phyloP scores from a whole-genome alignment of 495 filamentous ascomycete genomes.

The Lasiosphaeria hispida region DNA sequence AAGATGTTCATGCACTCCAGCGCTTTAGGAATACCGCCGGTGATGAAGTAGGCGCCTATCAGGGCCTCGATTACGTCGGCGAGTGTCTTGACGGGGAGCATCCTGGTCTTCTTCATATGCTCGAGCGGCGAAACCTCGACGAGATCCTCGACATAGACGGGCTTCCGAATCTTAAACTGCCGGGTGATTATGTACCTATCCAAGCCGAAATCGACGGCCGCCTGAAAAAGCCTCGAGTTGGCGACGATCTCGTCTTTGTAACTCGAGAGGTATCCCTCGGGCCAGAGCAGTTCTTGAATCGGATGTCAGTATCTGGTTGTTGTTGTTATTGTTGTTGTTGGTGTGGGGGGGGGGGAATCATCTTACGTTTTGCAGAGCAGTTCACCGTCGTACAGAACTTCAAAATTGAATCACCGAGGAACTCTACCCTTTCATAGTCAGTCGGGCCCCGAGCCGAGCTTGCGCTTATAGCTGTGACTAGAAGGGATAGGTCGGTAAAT shows the following conservation, averaged over 20 bases:
- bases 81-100: slow-evolving; percentile 72
- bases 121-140: slow-evolving; percentile 21
- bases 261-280: slow-evolving; percentile 73
- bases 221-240: slow-evolving; percentile 65
- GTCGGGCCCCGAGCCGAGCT: slow-evolving; percentile 57
- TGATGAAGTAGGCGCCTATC: slow-evolving; percentile 73
- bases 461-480: slow-evolving; percentile 72
- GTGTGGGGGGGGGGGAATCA: too few relatives aligned
- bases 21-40: slow-evolving; percentile 66
- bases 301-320: not conserved
- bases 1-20: slow-evolving; percentile 63
- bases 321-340: too few relatives aligned
- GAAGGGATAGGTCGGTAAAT: slow-evolving; percentile 54
- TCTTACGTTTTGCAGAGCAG: slow-evolving; percentile 56
- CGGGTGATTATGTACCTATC: slow-evolving; percentile 72
- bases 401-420: slow-evolving; percentile 83
- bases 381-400: slow-evolving; percentile 71
- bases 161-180: slow-evolving; percentile 63
- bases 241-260: slow-evolving; percentile 68
- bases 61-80: slow-evolving; percentile 88
- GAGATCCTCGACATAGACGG: slow-evolving; percentile 58
- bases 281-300: slow-evolving; percentile 58
- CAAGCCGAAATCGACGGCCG: slow-evolving; percentile 61
- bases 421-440: slow-evolving; percentile 87
- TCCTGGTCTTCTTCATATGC: slow-evolving; percentile 20